These are phyloP conservation scores for Lathyrus aphaca DNA, from an alignment of 306 rosid genomes.

Conservation along the genomic window DNA sequence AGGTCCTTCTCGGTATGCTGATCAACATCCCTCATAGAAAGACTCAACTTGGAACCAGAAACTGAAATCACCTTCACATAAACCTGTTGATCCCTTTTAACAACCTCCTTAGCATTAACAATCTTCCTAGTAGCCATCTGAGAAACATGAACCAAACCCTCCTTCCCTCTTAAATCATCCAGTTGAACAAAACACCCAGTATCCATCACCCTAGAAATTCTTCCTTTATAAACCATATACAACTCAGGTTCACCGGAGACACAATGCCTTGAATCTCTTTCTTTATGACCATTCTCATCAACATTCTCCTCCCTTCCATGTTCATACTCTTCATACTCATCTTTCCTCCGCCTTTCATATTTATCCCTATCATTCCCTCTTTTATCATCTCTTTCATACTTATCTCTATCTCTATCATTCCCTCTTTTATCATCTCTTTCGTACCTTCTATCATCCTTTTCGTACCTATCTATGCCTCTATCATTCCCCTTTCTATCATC, in stretches of 20 bases:
- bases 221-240: slow-evolving; percentile 74
- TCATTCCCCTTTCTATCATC: slow-evolving; percentile 20
- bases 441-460: slow-evolving; percentile 30
- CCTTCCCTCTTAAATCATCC: slow-evolving; percentile 75
- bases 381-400: slow-evolving; percentile 30
- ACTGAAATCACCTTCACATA: slow-evolving; percentile 76
- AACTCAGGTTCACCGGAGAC: slow-evolving; percentile 62
- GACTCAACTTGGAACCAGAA: slow-evolving; percentile 83
- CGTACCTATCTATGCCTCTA: slow-evolving; percentile 27
- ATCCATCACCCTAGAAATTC: slow-evolving; percentile 84
- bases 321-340: slow-evolving; percentile 47
- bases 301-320: slow-evolving; percentile 50
- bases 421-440: slow-evolving; percentile 30
- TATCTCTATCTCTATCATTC: slow-evolving; percentile 17
- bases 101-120: slow-evolving; percentile 78
- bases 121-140: slow-evolving; percentile 82
- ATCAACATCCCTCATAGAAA: slow-evolving; percentile 88
- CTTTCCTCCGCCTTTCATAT: slow-evolving; percentile 37
- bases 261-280: slow-evolving; percentile 39
- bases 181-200: slow-evolving; percentile 84
- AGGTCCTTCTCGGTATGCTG: slow-evolving; percentile 78
- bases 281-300: slow-evolving; percentile 43
- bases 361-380: slow-evolving; percentile 25
- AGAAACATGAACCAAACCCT: slow-evolving; percentile 86
- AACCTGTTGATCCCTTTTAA: slow-evolving; percentile 82